phyloP scores from a whole-genome alignment of 2,329 filamentous ascomycete genomes.

The Neophaeococcomyces mojaviensis region DNA sequence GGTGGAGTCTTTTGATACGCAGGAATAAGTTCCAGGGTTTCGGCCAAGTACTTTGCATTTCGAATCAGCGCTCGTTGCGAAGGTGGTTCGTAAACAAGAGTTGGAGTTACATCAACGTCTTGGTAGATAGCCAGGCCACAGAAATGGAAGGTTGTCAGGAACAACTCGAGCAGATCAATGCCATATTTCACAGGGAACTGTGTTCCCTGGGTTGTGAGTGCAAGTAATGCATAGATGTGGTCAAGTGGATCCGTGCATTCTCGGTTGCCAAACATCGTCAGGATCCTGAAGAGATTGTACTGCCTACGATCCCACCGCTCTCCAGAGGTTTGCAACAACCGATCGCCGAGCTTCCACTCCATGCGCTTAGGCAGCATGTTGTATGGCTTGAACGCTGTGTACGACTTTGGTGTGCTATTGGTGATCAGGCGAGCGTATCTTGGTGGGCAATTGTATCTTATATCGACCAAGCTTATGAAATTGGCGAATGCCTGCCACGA shows the following conservation, averaged over 20 bases:
- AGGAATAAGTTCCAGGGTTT: not conserved
- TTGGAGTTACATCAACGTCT: not conserved
- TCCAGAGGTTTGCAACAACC: slow-evolving; percentile 2
- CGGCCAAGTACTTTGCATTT: slow-evolving; percentile 5
- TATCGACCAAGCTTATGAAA: slow-evolving; percentile 6
- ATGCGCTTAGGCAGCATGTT: not conserved
- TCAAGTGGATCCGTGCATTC: slow-evolving; percentile 6
- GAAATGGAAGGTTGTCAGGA: slow-evolving; percentile 5
- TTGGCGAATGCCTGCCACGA: slow-evolving; percentile 7
- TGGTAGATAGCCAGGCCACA: not conserved
- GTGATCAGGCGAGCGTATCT: not conserved
- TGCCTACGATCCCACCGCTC: slow-evolving; percentile 1
- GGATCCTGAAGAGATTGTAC: slow-evolving; percentile 7
- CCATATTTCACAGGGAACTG: slow-evolving; percentile 3
- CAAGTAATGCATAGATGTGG: slow-evolving; percentile 5
- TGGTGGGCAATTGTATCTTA: slow-evolving; percentile 1
- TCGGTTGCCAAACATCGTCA: slow-evolving; percentile 7
- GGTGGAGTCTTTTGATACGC: slow-evolving; percentile 4
- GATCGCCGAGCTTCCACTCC: slow-evolving; percentile 1
- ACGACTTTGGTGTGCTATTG: slow-evolving; percentile 1
- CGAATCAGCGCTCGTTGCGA: slow-evolving; percentile 7
- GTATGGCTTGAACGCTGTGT: slow-evolving; percentile 5
- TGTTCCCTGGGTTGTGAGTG: not conserved
- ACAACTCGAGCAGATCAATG: not conserved
- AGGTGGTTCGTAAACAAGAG: not conserved